Evolutionary conservation across 176 grass and related monocot genomes (phyloP), one percentile per base, ranked within the genome.

Genomic region (Phragmites australis): DNA sequence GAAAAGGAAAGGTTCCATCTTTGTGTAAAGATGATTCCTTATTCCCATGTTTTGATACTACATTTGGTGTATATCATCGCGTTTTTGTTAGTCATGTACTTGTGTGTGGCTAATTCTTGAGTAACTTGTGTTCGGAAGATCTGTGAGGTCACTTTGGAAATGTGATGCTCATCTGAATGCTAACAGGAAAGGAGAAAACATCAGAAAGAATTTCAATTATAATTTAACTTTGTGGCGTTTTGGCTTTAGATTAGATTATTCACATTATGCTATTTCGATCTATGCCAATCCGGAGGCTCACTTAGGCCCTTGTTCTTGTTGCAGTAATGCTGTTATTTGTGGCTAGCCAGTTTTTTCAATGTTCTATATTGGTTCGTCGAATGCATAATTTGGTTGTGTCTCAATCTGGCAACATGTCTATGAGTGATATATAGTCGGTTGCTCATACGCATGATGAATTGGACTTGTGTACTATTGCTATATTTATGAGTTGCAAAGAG

Each of bases 21-120:
- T 89, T 89, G 19, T 47, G 47, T 48, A 86, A 86, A 89, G 88
- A 77, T 86, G 72, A 71, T 85, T 71, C 78, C 57, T 89, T 86
- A 13, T 82, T 81, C 72, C 73, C 72, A 58, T 77, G 78, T 82
- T 89, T 89, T 86, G 83, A 77, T 89, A 55, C 83, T 82, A 72
- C 78, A 89, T 82, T 82, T 66, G 56, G 41, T 86, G 78, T 82
- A 78, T 75, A 73, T 77, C 66, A 15, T 59, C 15, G 51, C 8
- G 22, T 57, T 85, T 83, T 85, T 66, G 40, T 58, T 71, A 58
- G 34, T 81, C 63, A 16, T 29, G 32, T 74, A 23, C 19, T 11
- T 40, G 23, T 61, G 49, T 25, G 81, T 0, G 19, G 57, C 75
- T n/a, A n/a, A n/a, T 80, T 57, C 81, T 80, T 8, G 9, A 61